phyloP scores from a whole-genome alignment of 495 filamentous ascomycete species.

The Podospora comata region DNA sequence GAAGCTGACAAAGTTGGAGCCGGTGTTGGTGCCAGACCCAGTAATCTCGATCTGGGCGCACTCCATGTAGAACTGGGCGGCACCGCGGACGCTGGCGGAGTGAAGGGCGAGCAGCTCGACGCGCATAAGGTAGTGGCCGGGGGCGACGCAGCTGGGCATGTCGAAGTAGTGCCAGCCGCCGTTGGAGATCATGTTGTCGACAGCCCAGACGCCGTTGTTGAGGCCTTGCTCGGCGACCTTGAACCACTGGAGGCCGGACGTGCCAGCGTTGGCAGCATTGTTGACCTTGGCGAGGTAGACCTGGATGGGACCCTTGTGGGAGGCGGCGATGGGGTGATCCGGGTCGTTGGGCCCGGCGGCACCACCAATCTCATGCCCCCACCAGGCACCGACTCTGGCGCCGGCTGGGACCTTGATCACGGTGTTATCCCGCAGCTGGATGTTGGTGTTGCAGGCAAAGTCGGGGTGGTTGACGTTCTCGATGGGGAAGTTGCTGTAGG shows the following conservation, averaged over 20 bases:
- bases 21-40: conserved; percentile 42
- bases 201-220: conserved; percentile 32
- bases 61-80: conserved; percentile 52
- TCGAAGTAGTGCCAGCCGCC: conserved; percentile 46
- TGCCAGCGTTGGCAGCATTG: conserved; percentile 40
- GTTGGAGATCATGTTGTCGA: conserved; percentile 30
- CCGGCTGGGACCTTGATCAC: conserved; percentile 48
- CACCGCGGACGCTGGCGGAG: conserved; percentile 36
- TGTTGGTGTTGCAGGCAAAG: conserved; percentile 40
- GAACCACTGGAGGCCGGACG: conserved; percentile 43
- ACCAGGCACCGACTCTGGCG: conserved; percentile 48
- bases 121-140: conserved; percentile 51
- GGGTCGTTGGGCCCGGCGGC: conserved; percentile 41
- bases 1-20: conserved; percentile 43
- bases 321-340: conserved; percentile 51
- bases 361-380: conserved; percentile 50
- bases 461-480: conserved; percentile 38
- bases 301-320: conserved; percentile 47
- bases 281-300: conserved; percentile 52
- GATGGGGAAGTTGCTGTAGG: conserved; percentile 43
- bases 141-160: conserved; percentile 45
- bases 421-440: conserved; percentile 38
- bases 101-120: conserved; percentile 53
- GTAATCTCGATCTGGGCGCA: conserved; percentile 51
- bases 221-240: conserved; percentile 46